Evolutionary conservation across 805 yeast genomes (phyloP), one percentile per base, ranked within the genome.

Genomic region (Cyberlindnera mississippiensis): DNA sequence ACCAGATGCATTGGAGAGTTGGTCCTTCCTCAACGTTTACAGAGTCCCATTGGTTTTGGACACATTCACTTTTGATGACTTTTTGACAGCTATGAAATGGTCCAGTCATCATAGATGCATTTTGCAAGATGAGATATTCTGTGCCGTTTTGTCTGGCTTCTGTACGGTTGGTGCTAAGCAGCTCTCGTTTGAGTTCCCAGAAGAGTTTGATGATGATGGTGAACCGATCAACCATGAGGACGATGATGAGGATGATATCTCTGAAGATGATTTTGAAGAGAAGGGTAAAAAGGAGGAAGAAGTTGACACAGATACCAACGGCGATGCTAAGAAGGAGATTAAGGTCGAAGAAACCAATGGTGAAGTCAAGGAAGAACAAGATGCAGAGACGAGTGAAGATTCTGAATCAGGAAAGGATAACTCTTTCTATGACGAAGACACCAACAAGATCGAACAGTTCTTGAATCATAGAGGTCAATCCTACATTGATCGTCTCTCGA

Each of bases 401-500:
- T 33, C 54, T 52, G 40, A 52, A 35, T 31, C 48, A 42, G 45
- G 51, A 4, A 44, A 43, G 10, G 37, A 38, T 20, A 45, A 47
- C 11, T 37, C 38, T 1, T 35, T 28, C 28, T 49, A 48, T 7
- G 56, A 46, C 20, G 56, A 48, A 7, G 48, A 44, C 11, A 47
- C 48, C 5, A 46, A 51, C 37, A 53, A 52, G 7, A 60, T 67
- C 13, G 63, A 69, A 31, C 64, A 63, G 42, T 56, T 64, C 44
- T 36, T 85, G 51, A 76, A 80, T 43, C 75, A 78, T 59, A 68
- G 82, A 41, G 80, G 80, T 33, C 63, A 67, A 0, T 63, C 80
- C 11, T 93, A 98, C 96, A 76, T 80, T 44, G 95, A 85, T 24
- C 69, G 95, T 31, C 68, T 91, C 15, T 73, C 80, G 12, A 80